Conservation (phyloP, 2,329 filamentous ascomycete species). For the Clonostachys byssicola region DNA sequence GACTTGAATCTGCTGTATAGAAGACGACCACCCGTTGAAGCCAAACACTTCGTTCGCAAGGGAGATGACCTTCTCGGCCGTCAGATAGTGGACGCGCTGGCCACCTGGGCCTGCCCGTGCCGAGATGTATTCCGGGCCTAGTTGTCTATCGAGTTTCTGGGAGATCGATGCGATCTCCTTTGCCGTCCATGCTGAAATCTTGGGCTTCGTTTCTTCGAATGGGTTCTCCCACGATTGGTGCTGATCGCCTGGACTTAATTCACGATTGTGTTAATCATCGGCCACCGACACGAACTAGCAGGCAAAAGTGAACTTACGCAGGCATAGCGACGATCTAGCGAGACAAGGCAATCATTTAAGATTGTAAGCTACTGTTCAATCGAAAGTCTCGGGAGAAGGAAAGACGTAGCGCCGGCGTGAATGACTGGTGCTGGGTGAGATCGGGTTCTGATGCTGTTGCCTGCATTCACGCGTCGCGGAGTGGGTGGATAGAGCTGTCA, state of each 20-base stretch:
- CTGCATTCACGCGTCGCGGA: no score
- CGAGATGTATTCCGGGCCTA: conserved; percentile 95
- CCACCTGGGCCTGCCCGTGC: conserved; percentile 78
- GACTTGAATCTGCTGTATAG: conserved; percentile 91
- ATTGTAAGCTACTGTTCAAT: no score
- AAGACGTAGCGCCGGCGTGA: no score
- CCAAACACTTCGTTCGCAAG: conserved; percentile 94
- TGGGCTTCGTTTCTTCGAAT: conserved; percentile 68
- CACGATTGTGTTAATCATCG: conserved; percentile 9
- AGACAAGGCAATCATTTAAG: conserved; percentile 14
- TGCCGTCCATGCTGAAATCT: conserved; percentile 80
- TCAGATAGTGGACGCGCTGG: conserved; percentile 85
- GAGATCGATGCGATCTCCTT: conserved; percentile 85
- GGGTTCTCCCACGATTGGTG: conserved; percentile 62
- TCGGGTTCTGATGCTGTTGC: no score
- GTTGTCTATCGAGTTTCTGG: conserved; percentile 81
- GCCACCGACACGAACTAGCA: neutral
- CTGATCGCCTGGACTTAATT: conserved; percentile 63
- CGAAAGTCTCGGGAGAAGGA: no score
- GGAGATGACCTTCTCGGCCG: conserved; percentile 95
- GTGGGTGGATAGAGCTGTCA: no score
- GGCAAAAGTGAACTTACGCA: conserved; percentile 27
- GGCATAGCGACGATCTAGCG: conserved; percentile 27
- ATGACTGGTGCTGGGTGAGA: no score
- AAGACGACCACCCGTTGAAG: conserved; percentile 96